Base-by-base conservation (phyloP, 2,329 filamentous ascomycete genomes). In the Peltaster fructicola region DNA sequence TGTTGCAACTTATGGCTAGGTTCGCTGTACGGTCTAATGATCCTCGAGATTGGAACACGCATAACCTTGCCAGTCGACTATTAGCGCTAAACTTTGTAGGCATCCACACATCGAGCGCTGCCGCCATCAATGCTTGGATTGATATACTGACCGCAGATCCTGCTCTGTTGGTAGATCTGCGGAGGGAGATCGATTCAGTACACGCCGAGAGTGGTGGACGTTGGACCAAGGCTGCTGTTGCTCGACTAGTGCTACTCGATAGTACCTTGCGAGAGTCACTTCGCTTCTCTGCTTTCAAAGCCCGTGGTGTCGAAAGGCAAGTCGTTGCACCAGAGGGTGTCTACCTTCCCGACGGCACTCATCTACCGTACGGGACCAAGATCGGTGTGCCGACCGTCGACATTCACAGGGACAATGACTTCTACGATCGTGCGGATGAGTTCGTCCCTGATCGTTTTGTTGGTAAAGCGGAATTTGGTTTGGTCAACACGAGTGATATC, bases 291-390 rank as follows among this genome's bases (percentile, higher is more conserved):
- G 10, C 10, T 3, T 11, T 12, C 10, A 20, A 10, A 20, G 19
- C 10, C 19, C 10, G 13, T 7, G 19, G 10, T 12, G 13, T 20
- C 10, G 10, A 11, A 3, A 10, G 19, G 10, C 19, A 13, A 3
- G 19, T 20, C 19, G 19, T 20, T 12, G 19, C 19, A 20, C 10
- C 7, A 8, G 19, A 20, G 13, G 19, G 19, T 8, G 10, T 20
- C 6, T 3, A 10, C 5, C 19, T 20, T 6, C 19, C 19, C 4
- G 19, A 20, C 8, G 19, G 19, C 13, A 20, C 19, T 20, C 19
- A 20, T 12, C 10, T 20, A 7, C 8, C 19, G 5, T 11, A 20
- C 13, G 19, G 19, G 8, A 7, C 13, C 6, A 11, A 20, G 10
- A 20, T 20, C 19, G 19, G 19, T 7, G 10, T 20, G 6, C 13